Evolutionary conservation across 345 rosid species (phyloP).

Genomic region (Sisymbrium altissimum): DNA sequence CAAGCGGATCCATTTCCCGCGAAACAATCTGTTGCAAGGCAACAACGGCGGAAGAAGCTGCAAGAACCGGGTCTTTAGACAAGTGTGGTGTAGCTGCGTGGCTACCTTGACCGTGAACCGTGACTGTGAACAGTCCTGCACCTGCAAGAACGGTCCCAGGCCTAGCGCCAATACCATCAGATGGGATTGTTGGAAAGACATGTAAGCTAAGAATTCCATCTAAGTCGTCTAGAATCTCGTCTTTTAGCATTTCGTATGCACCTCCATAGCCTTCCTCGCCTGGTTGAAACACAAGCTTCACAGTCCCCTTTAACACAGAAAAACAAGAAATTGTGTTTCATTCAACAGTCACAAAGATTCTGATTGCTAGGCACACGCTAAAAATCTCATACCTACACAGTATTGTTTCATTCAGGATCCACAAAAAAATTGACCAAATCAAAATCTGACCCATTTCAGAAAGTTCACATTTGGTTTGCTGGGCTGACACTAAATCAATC

Average conservation of each 20-base stretch:
- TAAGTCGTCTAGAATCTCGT: conserved; percentile 51
- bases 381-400: not conserved
- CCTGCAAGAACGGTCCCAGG: conserved; percentile 67
- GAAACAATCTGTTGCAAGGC: conserved; percentile 76
- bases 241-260: conserved; percentile 65
- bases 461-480: not conserved
- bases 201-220: conserved; percentile 56
- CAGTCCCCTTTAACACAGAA: conserved; percentile 46
- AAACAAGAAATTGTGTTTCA: not conserved
- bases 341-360: not conserved
- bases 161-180: conserved; percentile 50
- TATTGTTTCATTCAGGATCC: not conserved
- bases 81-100: conserved; percentile 58
- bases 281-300: conserved; percentile 80
- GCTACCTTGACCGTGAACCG: conserved; percentile 55
- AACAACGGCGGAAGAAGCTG: conserved; percentile 56
- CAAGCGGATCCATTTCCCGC: conserved; percentile 62
- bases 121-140: conserved; percentile 50
- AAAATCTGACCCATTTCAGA: not conserved
- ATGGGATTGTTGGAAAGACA: conserved; percentile 50
- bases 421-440: not conserved
- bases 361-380: not conserved
- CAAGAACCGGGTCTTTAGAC: conserved; percentile 60
- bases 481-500: not conserved
- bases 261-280: conserved; percentile 73